These are phyloP conservation scores for Tuber indicum DNA, from an alignment of 495 filamentous ascomycete species.

Conservation along the genomic window DNA sequence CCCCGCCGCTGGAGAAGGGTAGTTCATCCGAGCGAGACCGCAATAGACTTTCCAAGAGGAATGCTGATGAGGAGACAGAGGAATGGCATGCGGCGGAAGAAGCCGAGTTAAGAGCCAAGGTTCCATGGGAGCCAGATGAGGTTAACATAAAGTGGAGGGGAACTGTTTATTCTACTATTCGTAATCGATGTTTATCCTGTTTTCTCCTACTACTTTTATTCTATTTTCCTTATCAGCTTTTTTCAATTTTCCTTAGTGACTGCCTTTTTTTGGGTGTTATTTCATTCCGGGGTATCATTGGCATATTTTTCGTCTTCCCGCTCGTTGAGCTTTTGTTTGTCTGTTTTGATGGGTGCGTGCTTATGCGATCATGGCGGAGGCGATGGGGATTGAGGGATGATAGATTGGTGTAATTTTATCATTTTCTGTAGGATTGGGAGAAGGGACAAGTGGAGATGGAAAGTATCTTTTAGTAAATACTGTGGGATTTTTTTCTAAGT, in stretches of 20 bases:
- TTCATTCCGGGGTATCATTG: not conserved
- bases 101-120: constrained; percentile 36
- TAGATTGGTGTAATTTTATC: not conserved
- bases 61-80: constrained; percentile 32
- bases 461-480: too few species aligned
- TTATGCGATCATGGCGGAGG: not conserved
- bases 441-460: too few species aligned
- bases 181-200: not conserved
- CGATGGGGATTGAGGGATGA: not conserved
- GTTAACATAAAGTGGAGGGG: constrained; percentile 9
- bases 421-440: not conserved
- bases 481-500: too few species aligned
- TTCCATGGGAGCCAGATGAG: constrained; percentile 38
- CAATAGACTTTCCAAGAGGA: constrained; percentile 20
- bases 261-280: not conserved
- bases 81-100: constrained; percentile 40
- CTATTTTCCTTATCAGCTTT: not conserved
- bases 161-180: not conserved
- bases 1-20: constrained; percentile 21
- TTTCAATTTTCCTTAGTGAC: not conserved
- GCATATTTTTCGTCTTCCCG: not conserved
- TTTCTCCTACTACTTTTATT: not conserved
- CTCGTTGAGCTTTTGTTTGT: not conserved
- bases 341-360: not conserved
- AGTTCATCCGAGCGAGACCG: constrained; percentile 27